Evolutionary conservation across 768 basidiomycete genomes (phyloP), one percentile per base, ranked within the genome.

Genomic region (Russula sp.): DNA sequence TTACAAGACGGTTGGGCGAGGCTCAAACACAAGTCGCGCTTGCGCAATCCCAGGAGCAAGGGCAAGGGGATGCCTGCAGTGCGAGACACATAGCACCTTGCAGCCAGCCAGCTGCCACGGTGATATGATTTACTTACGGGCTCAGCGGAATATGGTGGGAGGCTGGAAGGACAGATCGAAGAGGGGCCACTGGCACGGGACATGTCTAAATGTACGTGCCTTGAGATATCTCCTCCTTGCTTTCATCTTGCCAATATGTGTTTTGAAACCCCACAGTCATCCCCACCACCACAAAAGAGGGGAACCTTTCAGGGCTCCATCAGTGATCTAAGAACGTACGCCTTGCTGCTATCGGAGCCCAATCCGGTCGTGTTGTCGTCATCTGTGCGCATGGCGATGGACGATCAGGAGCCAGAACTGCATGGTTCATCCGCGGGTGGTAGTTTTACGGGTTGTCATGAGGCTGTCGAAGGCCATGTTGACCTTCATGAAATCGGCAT

Each of bases 401-500:
- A 60, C 24, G 67, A 69, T 22, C 66, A 76, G 28, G 73, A 70
- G 28, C n/a, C n/a, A n/a, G n/a, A n/a, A n/a, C 71, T 74, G 61
- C 70, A 74, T 46, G 76, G 75, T 67, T 62, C 75, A 67, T 62
- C 75, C 64, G 73, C 70, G 69, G 66, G 70, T 76, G 66, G 71
- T 76, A 51, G 85, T 83, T 22, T 90, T 81, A 81, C 79, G 38
- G 86, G 86, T 4, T 92, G 86, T 73, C 79, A 92, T 52, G 88
- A 94, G 73, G 91, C 93, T 0, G 93, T 96, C 14, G 94, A 98
- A 78, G 86, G 95, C 96, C 7, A 87, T 91, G 42, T 75, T 99
- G 18, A 97, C 94, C 0, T 91, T 99, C 67, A 86, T 90, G 28
- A 98, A 98, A 76, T 86, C 88, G n/a, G 90, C 92, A 0, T 98